These are phyloP conservation scores for Tylopilus vinaceipallidus DNA, from an alignment of 768 basidiomycete genomes.

Conservation along the genomic window DNA sequence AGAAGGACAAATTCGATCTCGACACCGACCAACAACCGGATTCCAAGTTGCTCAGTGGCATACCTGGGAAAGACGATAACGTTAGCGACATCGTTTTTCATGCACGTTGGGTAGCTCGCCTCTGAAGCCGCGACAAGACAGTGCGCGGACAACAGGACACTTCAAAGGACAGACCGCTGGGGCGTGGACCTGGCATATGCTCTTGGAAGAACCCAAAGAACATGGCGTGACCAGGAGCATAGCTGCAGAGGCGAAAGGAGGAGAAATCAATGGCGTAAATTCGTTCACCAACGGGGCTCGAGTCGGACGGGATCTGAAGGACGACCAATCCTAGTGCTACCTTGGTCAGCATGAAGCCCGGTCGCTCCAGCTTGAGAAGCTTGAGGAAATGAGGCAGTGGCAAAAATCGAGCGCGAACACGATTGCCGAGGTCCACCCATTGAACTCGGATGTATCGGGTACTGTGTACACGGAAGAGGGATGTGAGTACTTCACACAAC, in stretches of 20 bases:
- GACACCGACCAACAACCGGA: conserved; percentile 62
- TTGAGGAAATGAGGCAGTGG: conserved; percentile 45
- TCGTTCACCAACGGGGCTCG: conserved; percentile 54
- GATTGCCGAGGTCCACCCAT: conserved; percentile 66
- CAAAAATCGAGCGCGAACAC: conserved; percentile 57
- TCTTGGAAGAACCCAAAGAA: conserved; percentile 72
- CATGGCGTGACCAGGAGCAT: conserved; percentile 58
- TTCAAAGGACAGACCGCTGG: conserved; percentile 34
- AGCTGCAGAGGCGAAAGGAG: conserved; percentile 51
- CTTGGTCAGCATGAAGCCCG: conserved; percentile 51
- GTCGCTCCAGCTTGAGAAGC: conserved; percentile 49
- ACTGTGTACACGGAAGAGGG: not conserved
- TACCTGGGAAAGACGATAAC: conserved; percentile 21
- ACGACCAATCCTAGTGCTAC: conserved; percentile 52
- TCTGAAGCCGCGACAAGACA: conserved; percentile 46
- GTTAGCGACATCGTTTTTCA: not conserved
- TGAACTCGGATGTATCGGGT: conserved; percentile 54
- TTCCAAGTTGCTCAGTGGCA: conserved; percentile 30
- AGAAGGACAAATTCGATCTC: conserved; percentile 73
- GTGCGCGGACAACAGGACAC: conserved; percentile 62
- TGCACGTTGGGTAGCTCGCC: conserved; percentile 32
- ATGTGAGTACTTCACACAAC: not conserved
- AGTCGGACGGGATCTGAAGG: conserved; percentile 45
- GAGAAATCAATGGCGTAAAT: conserved; percentile 56
- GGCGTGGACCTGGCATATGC: conserved; percentile 40